These are phyloP conservation scores for Leccinum ponderosum DNA, from an alignment of 1,284 basidiomycete genomes.

Conservation along the genomic window DNA sequence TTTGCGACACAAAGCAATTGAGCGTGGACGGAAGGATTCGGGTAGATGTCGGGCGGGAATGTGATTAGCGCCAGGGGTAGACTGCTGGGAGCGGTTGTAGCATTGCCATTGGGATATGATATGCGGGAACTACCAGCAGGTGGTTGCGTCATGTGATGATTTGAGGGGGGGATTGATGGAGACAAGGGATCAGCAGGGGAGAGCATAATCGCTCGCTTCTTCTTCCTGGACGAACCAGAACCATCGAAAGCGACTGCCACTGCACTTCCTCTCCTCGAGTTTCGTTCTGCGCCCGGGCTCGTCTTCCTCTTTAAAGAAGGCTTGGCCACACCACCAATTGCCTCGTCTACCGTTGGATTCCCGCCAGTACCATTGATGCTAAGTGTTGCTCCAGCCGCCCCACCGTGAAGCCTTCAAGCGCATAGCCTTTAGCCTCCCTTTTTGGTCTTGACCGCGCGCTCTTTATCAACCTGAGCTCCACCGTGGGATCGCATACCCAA, in stretches of 20 bases:
- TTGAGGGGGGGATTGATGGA: conserved; percentile 17
- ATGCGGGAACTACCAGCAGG: conserved; percentile 19
- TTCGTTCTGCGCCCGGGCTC: conserved; percentile 51
- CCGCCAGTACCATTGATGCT: conserved; percentile 16
- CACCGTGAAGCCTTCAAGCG: conserved; percentile 27
- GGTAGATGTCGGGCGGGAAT: conserved; percentile 39
- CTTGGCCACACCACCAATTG: conserved; percentile 12
- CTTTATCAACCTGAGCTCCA: conserved; percentile 39
- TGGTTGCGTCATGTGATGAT: conserved; percentile 12
- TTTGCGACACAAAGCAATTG: conserved; percentile 57
- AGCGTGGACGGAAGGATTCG: conserved; percentile 49
- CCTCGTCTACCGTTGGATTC: conserved; percentile 17
- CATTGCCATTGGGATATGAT: conserved; percentile 20
- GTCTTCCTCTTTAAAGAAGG: conserved; percentile 32
- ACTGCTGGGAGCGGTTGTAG: conserved; percentile 25
- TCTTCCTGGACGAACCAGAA: conserved; percentile 37
- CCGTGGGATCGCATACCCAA: conserved; percentile 56
- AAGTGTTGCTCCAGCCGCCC: conserved; percentile 3
- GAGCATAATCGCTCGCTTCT: conserved; percentile 43
- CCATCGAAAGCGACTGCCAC: conserved; percentile 38
- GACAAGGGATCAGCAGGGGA: conserved; percentile 25
- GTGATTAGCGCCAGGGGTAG: conserved; percentile 30
- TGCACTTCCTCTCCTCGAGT: conserved; percentile 43
- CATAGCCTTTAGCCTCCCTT: conserved; percentile 23
- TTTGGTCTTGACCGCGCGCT: conserved; percentile 42